Evolutionary conservation across 1,139 yeast genomes (phyloP), one percentile per base, ranked within the genome.

Genomic region (Scheffersomyces cryptocercus): DNA sequence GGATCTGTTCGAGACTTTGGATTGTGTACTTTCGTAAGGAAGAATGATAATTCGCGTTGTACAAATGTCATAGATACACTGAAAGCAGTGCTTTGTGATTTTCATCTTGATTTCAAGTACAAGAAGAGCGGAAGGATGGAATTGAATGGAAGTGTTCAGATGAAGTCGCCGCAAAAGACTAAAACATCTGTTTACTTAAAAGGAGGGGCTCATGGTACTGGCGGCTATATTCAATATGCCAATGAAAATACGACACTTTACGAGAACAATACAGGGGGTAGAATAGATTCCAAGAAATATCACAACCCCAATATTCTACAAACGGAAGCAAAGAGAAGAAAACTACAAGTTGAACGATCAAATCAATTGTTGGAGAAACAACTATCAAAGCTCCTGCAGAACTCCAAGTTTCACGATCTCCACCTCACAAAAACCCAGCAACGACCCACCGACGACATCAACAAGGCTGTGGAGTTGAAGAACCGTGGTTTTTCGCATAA

Each of bases 1-100:
- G 99, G 96, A 0, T 68, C 75, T 29, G 71, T 89, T n/a, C 73
- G 77, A 44, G 82, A 89, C 56, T 76, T 85, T 43, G 95, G 88
- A 0, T 70, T 70, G 44, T 93, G 99, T 61, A 61, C 68, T n/a
- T 75, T 81, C 1, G 57, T 71, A 0, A 71, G 62, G 33, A 64
- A 66, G 26, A 47, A 49, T 24, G 79, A 73, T 38, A 81, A 82
- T 7, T 58, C 64, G 1, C 56, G 62, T 3, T 91, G 98, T 64
- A 67, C 68, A 9, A 69, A 77, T 11, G 83, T 87, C 43, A 77
- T 89, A 8, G 81, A 89, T 56, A 64, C 62, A 29, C 64, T 73
- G 10, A 70, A 69, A 38, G 68, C 79, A 2, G 76, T 75, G 12
- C 73, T 81, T 45, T 91, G 98, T 62, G 83, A 81, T 30, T 88